Conservation (phyloP, 768 basidiomycete species). For the Pisolithus marmoratus region DNA sequence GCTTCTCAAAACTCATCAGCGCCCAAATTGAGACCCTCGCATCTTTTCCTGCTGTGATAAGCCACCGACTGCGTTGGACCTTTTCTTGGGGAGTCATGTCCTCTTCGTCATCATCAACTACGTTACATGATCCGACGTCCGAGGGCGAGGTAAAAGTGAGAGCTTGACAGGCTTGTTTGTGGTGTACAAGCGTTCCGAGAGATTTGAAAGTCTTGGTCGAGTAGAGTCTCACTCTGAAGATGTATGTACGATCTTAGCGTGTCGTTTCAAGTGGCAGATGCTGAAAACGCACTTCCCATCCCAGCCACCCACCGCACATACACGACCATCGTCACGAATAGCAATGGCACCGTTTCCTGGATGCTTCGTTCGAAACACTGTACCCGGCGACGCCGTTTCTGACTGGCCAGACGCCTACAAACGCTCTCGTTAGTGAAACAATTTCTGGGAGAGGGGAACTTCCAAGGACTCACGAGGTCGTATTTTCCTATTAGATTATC, state of each 20-base stretch:
- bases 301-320: slow-evolving; percentile 92
- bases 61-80: slow-evolving; percentile 27
- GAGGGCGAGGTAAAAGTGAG: slow-evolving; percentile 56
- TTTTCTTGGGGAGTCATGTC: slow-evolving; percentile 43
- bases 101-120: slow-evolving; percentile 46
- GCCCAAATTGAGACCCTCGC: background rate
- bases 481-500: slow-evolving; percentile 75
- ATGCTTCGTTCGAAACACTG: slow-evolving; percentile 56
- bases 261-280: background rate
- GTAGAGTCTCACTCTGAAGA: slow-evolving; percentile 68
- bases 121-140: slow-evolving; percentile 11
- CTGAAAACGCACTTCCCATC: slow-evolving; percentile 69
- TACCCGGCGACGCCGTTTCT: slow-evolving; percentile 21
- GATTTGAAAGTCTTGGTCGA: slow-evolving; percentile 75
- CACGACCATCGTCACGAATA: slow-evolving; percentile 65
- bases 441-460: background rate
- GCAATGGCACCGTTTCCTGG: slow-evolving; percentile 77
- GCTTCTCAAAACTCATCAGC: background rate
- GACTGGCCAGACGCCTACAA: slow-evolving; percentile 7
- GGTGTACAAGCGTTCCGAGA: slow-evolving; percentile 79
- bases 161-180: slow-evolving; percentile 72
- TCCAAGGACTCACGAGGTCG: slow-evolving; percentile 37
- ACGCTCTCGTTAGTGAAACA: background rate
- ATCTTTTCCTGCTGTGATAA: slow-evolving; percentile 1
- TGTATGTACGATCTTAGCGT: background rate